Evolutionary conservation across 495 filamentous ascomycete species (phyloP), one percentile per base, ranked within the genome.

Genomic region (Aspergillus bridgeri): DNA sequence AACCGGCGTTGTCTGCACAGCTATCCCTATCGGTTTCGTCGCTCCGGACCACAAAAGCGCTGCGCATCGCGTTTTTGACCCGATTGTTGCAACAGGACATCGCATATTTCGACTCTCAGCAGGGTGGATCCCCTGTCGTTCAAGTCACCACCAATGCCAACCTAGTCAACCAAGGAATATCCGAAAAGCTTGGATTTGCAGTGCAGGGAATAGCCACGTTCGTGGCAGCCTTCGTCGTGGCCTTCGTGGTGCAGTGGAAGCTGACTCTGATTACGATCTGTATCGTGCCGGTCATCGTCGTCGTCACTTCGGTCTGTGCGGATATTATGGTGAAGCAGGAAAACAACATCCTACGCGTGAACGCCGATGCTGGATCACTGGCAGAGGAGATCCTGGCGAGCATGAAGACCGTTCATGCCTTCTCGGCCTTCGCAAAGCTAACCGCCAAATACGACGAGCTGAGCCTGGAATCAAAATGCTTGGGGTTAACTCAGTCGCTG

Each of bases 71-170:
- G 8, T 52, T 43, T 42, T 43, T 52, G 29, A 52, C 50, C 6
- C 50, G 33, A 19, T 42, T 52, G 8, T 21, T 52, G 29, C 50
- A 43, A 17, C 89, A 93, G 63, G 91, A 92, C 68, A 86, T 92
- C 62, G 89, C 82, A 33, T 92, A 88, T 67, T 92, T 91, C 71
- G 89, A 93, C 67, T 85, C 85, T 59, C 81, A 89, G 13, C 86
- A 86, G 43, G 85, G 88, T 33, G 90, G 90, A 54, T 88, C 91
- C 66, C 89, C 92, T 59, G 89, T 90, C 0, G 90, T 87, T 0
- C 81, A 89, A 59, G 91, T 91, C 61, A 91, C 89, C 2, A 71
- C 72, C 5, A 80, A 60, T 15, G 60, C 56, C 22, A 66, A 66
- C 24, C 49, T 71, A 0, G 63, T 76, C 45, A 67, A 76, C 43